Percentiles rank a stretch among this genome's conserved stretches.
Evolutionary conservation across 1,284 basidiomycete species (phyloP).

Genomic region (Tylopilus orsonianus): DNA sequence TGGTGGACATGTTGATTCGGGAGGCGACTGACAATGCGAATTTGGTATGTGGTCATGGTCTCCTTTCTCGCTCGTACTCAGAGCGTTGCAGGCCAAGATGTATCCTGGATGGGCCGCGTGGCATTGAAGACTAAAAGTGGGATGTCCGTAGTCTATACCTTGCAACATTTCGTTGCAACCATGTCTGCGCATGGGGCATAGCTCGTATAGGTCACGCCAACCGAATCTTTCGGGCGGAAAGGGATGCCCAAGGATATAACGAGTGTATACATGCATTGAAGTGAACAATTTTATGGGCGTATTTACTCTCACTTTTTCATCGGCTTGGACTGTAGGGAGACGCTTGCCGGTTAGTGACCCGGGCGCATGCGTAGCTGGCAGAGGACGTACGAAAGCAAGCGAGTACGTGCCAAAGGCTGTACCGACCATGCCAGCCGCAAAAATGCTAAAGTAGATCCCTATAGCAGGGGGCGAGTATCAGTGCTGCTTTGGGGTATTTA

Average conservation of each 20-base stretch:
- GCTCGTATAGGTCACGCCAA: no score
- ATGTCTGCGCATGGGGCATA: no score
- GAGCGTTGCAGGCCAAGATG: conserved; percentile 60
- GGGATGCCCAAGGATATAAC: background rate
- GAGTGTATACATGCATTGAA: conserved; percentile 16
- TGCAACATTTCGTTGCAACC: background rate
- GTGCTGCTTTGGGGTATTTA: no score
- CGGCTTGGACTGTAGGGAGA: conserved; percentile 23
- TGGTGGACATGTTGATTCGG: conserved; percentile 88
- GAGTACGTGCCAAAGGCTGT: conserved; percentile 50
- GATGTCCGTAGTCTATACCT: background rate
- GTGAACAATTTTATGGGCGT: conserved; percentile 13
- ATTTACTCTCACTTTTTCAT: conserved; percentile 24
- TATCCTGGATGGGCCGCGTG: conserved; percentile 87
- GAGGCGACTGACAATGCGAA: conserved; percentile 77
- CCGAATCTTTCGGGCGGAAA: no score
- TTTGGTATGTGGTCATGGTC: conserved; percentile 49
- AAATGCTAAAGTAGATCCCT: conserved; percentile 58
- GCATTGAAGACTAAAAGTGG: conserved; percentile 54
- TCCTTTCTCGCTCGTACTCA: background rate
- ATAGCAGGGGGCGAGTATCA: conserved; percentile 2
- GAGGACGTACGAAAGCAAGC: conserved; percentile 50
- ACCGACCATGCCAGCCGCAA: conserved; percentile 52
- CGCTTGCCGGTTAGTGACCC: background rate
- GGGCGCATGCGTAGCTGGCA: background rate